Percentiles rank a stretch among this genome's conserved stretches.
Evolutionary conservation across 768 basidiomycete species (phyloP).

Genomic region (Lyophyllum semitale): DNA sequence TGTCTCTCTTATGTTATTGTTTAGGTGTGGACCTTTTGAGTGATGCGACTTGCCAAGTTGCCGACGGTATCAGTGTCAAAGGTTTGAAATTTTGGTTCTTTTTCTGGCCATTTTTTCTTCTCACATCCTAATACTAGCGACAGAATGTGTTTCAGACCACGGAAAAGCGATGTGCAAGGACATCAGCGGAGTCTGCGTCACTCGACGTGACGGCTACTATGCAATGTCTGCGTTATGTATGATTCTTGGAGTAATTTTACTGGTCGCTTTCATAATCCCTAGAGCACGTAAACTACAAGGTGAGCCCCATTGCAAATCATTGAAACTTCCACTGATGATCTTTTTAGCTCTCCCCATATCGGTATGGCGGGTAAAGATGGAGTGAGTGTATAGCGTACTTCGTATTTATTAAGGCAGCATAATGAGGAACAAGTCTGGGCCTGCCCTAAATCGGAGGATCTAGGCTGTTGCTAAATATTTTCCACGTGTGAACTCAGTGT

Average conservation of each 20-base stretch:
- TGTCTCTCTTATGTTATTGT: conserved; percentile 13
- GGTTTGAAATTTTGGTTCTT: conserved; percentile 37
- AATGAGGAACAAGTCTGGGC: conserved; percentile 11
- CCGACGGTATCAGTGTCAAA: conserved; percentile 56
- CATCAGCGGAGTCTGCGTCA: conserved; percentile 78
- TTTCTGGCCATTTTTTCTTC: conserved; percentile 10
- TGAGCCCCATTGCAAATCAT: conserved; percentile 35
- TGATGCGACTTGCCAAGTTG: conserved; percentile 79
- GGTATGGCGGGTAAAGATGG: conserved; percentile 70
- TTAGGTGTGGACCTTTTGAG: conserved; percentile 87
- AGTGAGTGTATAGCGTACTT: conserved; percentile 11
- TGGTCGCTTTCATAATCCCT: conserved; percentile 80
- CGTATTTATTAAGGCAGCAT: not conserved
- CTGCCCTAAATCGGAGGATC: conserved; percentile 41
- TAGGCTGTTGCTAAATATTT: conserved; percentile 31
- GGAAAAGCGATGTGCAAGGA: conserved; percentile 80
- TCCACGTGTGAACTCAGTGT: conserved; percentile 39
- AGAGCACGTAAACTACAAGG: conserved; percentile 86
- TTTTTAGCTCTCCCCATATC: conserved; percentile 63
- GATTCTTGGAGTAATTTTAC: conserved; percentile 67
- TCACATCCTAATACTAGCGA: conserved; percentile 41
- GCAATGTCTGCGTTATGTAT: conserved; percentile 81
- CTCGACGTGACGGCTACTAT: conserved; percentile 91
- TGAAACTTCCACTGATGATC: conserved; percentile 5
- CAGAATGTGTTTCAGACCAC: conserved; percentile 91